Evolutionary conservation across 75 land plant genomes (phyloP), one percentile per base, ranked within the genome.

Genomic region (Ceratopteris richardii): DNA sequence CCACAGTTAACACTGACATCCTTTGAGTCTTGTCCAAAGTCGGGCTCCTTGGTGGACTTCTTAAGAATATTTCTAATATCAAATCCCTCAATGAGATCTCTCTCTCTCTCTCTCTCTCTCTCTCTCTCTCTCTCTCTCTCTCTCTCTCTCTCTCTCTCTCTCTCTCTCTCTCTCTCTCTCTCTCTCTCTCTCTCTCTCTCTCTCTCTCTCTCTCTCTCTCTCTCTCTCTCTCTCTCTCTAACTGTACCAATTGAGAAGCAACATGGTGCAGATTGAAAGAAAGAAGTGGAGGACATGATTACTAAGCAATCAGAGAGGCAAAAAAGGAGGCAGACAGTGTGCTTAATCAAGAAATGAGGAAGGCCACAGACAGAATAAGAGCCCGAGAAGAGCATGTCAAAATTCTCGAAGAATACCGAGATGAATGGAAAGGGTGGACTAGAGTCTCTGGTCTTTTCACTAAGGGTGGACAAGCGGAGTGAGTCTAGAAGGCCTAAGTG

Each of bases 201-300:
- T 52, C 54, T 52, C 54, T 56, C 57, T 56, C 57, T 56, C 57
- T 56, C 57, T 56, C 57, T 56, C 57, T 48, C 61, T 40, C 42
- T 33, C 37, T 33, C 37, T 33, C 37, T 56, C 57, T 56, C 37
- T 33, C 37, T 33, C 26, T 56, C 30, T 56, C 57, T 29, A 5
- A 3, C 26, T 29, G 7, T 56, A 3, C 9, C 37, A 9, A 33
- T 33, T 33, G n/a, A n/a, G n/a, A n/a, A n/a, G n/a, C n/a, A n/a
- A n/a, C n/a, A n/a, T n/a, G n/a, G n/a, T n/a, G n/a, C n/a, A n/a
- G n/a, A n/a, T n/a, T n/a, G n/a, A n/a, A n/a, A n/a, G n/a, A n/a
- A n/a, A n/a, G n/a, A n/a, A n/a, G n/a, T n/a, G n/a, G n/a, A n/a
- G n/a, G n/a, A n/a, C n/a, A n/a, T n/a, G n/a, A n/a, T n/a, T n/a